Base-by-base conservation (phyloP, 1,284 basidiomycete genomes). In the Pseudozyma tsukubaensis region DNA sequence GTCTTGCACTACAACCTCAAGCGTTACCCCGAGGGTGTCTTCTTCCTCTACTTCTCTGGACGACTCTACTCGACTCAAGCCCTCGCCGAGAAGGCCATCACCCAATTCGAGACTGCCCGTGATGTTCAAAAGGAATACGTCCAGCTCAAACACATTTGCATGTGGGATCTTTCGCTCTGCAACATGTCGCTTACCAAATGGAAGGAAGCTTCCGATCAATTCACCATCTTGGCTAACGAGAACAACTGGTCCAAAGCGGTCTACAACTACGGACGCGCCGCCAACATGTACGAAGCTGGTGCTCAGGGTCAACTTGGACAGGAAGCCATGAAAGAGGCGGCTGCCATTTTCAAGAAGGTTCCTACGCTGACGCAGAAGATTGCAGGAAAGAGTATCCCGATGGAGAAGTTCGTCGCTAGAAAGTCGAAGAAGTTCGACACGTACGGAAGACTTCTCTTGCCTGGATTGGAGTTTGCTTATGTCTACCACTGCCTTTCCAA, bases 31-130 rank as follows among this genome's bases (percentile, higher is more conserved):
- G 57, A 81, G 29, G 81, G 77, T 4, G 78, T 84, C 52, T 84
- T 84, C 62, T 82, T 83, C 79, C 78, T 84, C 47, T 84, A 83
- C 72, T 84, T 84, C 59, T 80, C 80, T 32, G 83, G 83, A 4
- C 79, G 83, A 42, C 78, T 84, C 37, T 82, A 84, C 66, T 83
- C 81, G 43, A 84, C 81, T 7, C 82, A 84, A 48, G 73, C 77
- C 9, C 62, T 79, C 2, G 68, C 79, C 18, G 73, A 76, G 37
- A 72, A 74, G 37, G 83, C 82, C 4, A 76, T 84, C 49, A 59
- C 65, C 18, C 79, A 80, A 50, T 83, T 80, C 63, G 52, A 70
- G 19, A 62, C 68, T 19, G 83, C 83, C 2, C 72, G 82, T 35
- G 82, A 83, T 59, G 57, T 81, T 1, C 83, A 84, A 56, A 70